phyloP scores from a whole-genome alignment of 208 protist species.

The Borovskyia barvae region DNA sequence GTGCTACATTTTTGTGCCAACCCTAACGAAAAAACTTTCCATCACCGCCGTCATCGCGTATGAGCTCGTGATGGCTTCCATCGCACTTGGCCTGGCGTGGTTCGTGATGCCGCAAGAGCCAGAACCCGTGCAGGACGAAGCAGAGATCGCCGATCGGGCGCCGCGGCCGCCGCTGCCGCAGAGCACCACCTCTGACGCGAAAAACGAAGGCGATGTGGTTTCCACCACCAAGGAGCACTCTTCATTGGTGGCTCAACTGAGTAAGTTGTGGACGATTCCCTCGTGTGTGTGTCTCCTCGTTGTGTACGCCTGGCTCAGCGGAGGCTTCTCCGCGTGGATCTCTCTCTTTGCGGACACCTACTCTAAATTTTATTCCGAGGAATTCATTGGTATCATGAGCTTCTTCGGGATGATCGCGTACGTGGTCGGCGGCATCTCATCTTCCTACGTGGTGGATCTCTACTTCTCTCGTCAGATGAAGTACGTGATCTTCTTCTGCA shows the following conservation, averaged over 20 bases:
- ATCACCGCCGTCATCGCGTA: slow-evolving; percentile 69
- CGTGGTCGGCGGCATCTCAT: slow-evolving; percentile 71
- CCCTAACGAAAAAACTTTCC: slow-evolving; percentile 42
- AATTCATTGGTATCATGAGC: slow-evolving; percentile 85
- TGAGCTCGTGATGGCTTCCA: slow-evolving; percentile 59
- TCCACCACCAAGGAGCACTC: slow-evolving; percentile 33
- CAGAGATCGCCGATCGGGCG: slow-evolving; percentile 2
- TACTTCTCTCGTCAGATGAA: slow-evolving; percentile 89
- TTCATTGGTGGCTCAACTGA: slow-evolving; percentile 51
- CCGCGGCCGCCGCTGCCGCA: background rate
- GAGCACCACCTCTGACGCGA: background rate
- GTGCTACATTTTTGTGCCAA: slow-evolving; percentile 76
- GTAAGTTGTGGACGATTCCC: slow-evolving; percentile 44
- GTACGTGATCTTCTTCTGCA: slow-evolving; percentile 87
- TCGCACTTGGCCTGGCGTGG: slow-evolving; percentile 52
- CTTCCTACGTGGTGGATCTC: slow-evolving; percentile 73
- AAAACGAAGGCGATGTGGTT: slow-evolving; percentile 16
- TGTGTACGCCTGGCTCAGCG: slow-evolving; percentile 84
- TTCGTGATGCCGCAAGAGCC: slow-evolving; percentile 58
- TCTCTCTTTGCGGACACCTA: slow-evolving; percentile 83
- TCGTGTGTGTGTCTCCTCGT: slow-evolving; percentile 77
- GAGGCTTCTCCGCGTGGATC: slow-evolving; percentile 83
- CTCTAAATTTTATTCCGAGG: slow-evolving; percentile 49
- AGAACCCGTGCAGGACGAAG: background rate
- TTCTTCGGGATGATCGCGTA: slow-evolving; percentile 81